A percentile compares a stretch with the other conserved stretches of the same genome.
These are phyloP conservation scores for Carex kokanica DNA, from an alignment of 176 grass and related monocot species.

Conservation along the genomic window DNA sequence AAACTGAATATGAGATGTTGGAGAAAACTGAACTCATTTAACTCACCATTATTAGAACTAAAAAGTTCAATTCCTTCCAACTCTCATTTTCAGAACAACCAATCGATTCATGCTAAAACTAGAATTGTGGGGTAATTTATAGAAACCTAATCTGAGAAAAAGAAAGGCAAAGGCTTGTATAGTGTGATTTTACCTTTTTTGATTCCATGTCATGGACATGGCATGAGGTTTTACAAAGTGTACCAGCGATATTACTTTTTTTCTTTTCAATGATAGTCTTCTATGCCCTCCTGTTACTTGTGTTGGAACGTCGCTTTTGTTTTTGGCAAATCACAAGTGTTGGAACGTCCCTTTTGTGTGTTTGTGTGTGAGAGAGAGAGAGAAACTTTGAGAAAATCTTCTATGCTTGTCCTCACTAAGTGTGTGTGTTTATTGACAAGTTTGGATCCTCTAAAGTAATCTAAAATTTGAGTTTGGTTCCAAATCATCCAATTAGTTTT, in stretches of 20 bases:
- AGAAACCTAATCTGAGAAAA: neutral
- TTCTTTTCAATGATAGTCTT: too few relatives aligned
- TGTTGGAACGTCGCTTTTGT: too few relatives aligned
- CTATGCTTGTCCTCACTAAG: too few relatives aligned
- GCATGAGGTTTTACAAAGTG: slow-evolving; percentile 5
- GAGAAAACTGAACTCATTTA: slow-evolving; percentile 22
- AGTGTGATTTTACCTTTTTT: neutral
- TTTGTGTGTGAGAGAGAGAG: too few relatives aligned
- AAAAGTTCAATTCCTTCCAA: neutral
- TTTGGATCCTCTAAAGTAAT: too few relatives aligned
- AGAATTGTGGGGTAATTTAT: neutral
- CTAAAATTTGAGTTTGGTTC: too few relatives aligned
- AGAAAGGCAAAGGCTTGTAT: neutral
- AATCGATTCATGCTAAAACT: neutral
- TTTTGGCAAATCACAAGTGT: too few relatives aligned
- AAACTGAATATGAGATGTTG: slow-evolving; percentile 22
- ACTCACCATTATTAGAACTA: neutral
- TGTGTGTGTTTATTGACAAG: too few relatives aligned
- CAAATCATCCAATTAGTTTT: too few relatives aligned
- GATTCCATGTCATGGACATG: slow-evolving; percentile 6
- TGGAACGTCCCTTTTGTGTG: too few relatives aligned
- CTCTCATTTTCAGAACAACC: neutral
- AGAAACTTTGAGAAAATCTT: too few relatives aligned
- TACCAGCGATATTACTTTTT: neutral
- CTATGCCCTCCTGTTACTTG: too few relatives aligned